A percentile compares a stretch with the other conserved stretches of the same genome.
Conservation (phyloP, 768 basidiomycete species). For the Russula ochroleuca region DNA sequence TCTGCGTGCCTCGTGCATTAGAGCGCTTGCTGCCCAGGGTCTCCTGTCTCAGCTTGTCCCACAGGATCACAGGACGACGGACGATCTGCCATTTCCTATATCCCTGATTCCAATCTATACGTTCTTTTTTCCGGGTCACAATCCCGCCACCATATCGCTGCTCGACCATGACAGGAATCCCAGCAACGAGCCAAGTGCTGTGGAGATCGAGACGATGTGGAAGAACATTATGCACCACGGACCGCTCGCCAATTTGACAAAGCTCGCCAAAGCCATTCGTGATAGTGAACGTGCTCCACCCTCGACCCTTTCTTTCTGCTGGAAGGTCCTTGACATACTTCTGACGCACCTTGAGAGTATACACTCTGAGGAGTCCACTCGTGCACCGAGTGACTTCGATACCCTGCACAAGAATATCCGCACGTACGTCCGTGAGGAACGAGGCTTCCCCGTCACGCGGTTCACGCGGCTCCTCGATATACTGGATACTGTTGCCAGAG, state of each 20-base stretch:
- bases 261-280: constrained; percentile 1
- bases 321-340: too few relatives aligned
- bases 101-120: background rate
- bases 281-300: background rate
- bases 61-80: background rate
- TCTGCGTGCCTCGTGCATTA: too few relatives aligned
- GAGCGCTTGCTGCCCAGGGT: constrained; percentile 7
- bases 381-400: background rate
- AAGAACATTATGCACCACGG: constrained; percentile 4
- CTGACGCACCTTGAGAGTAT: background rate
- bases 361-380: background rate
- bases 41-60: background rate
- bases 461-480: too few relatives aligned
- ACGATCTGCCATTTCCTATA: background rate
- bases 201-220: background rate
- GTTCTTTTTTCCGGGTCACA: background rate
- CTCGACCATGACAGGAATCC: too few relatives aligned
- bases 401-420: background rate
- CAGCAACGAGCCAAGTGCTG: too few relatives aligned
- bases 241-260: constrained; percentile 8
- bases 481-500: too few relatives aligned
- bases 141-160: background rate
- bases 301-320: constrained; percentile 1
- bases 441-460: constrained; percentile 4
- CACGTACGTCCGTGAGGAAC: background rate